Evolutionary conservation across 805 yeast genomes (phyloP), one percentile per base, ranked within the genome.

Genomic region (Yarrowia divulgata): DNA sequence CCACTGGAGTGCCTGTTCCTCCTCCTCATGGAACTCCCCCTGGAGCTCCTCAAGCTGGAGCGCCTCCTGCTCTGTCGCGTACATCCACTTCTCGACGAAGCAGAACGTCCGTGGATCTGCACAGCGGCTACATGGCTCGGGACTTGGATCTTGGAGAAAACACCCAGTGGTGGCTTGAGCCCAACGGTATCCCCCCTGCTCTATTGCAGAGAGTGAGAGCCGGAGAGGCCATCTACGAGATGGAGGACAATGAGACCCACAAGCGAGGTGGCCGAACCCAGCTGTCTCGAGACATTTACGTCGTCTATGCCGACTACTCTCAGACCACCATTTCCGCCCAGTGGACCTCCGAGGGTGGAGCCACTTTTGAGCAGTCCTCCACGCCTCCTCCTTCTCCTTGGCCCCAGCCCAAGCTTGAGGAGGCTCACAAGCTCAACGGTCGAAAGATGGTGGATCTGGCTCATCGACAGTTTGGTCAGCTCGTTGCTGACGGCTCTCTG

Each of bases 251-350:
- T 70, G 74, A 75, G 14, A 79, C 88, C 8, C 72, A 72, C 14
- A 90, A 89, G 74, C 85, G 97, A 72, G 85, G 86, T 13, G 85
- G 85, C 32, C 79, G 86, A 50, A 78, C 84, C 8, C 71, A 80
- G 67, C 78, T 82, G 5, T 81, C 85, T 71, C 82, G 89, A 68
- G 93, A 89, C 72, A 87, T 90, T 72, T 91, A 91, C 75, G 81
- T 92, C 14, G 78, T 93, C 49, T 88, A 87, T 77, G 87, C 85
- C 71, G 96, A 91, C 75, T 87, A 89, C 72, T 85, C 95, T 0
- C 91, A 88, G 73, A 80, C 88, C 4, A 79, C 85, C 0, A 79
- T 91, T 71, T 87, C 88, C 63, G 79, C 90, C 5, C 81, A 83
- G 29, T 91, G 81, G 74, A 88, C 88, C 48, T 73, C 75, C 16